Conservation (phyloP, 441 rosid species). For the Populus hybrid region DNA sequence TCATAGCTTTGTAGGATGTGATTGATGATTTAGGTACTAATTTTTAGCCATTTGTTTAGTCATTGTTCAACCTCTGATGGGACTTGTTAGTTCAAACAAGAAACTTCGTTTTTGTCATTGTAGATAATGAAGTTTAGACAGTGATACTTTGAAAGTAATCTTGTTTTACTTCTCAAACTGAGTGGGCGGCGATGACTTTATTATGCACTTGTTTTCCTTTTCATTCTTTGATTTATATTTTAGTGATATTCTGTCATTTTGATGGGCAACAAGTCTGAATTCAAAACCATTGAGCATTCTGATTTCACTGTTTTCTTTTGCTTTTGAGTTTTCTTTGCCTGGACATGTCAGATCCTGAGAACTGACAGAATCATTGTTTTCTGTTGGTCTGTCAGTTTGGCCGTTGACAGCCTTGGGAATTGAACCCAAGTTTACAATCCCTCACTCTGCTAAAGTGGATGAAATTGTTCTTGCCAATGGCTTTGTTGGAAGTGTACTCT, state of each 20-base stretch:
- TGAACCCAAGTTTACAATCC: constrained; percentile 91
- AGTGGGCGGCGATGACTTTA: not conserved
- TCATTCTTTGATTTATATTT: not conserved
- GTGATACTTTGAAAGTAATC: not conserved
- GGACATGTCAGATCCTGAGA: not conserved
- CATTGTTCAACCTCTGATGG: not conserved
- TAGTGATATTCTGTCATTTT: not conserved
- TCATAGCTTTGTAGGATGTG: not conserved
- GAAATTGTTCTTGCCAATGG: constrained; percentile 97
- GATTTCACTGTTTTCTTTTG: not conserved
- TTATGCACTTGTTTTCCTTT: not conserved
- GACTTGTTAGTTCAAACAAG: not conserved
- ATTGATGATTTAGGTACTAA: not conserved
- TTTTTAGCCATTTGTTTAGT: not conserved
- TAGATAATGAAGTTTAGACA: not conserved
- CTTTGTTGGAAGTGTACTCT: constrained; percentile 91
- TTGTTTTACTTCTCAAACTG: not conserved
- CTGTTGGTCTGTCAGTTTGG: constrained; percentile 57
- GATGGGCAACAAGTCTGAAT: not conserved
- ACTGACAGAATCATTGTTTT: constrained; percentile 9
- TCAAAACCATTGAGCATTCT: not conserved
- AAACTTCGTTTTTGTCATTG: not conserved
- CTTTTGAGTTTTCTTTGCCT: not conserved
- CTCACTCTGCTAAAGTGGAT: constrained; percentile 84
- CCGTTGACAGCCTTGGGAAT: constrained; percentile 94